Evolutionary conservation across 768 basidiomycete species (phyloP).

Genomic region (Tricholoma hemisulphureum): DNA sequence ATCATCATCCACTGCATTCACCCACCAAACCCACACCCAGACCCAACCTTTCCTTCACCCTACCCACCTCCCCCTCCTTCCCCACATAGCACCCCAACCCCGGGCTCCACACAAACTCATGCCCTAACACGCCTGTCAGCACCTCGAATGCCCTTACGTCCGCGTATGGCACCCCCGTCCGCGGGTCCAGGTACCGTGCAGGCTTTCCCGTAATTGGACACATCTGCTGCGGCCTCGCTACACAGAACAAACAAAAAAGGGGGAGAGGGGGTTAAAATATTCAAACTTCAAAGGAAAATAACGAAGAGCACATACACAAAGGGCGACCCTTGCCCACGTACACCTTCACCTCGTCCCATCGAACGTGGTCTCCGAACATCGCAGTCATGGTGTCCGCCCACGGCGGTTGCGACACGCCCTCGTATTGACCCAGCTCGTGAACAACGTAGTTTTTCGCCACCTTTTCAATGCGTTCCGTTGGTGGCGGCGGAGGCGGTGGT

Average conservation of each 20-base stretch:
- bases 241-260: constrained; percentile 2
- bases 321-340: constrained; percentile 65
- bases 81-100: constrained; percentile 43
- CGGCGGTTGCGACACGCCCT: constrained; percentile 46
- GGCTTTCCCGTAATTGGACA: constrained; percentile 80
- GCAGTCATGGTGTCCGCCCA: constrained; percentile 78
- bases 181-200: constrained; percentile 80
- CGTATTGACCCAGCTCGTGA: constrained; percentile 55
- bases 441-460: constrained; percentile 70
- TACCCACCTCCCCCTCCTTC: constrained; percentile 24
- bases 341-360: constrained; percentile 73
- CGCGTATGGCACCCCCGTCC: constrained; percentile 77
- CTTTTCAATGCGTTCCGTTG: constrained; percentile 44
- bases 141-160: constrained; percentile 61
- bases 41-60: too few relatives aligned
- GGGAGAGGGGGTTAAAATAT: too few relatives aligned
- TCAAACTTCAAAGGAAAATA: neutral
- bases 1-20: too few relatives aligned
- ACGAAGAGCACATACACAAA: constrained; percentile 43
- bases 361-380: constrained; percentile 81
- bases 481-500: constrained; percentile 9
- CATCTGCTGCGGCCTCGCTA: constrained; percentile 62
- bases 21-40: too few relatives aligned
- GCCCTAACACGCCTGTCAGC: constrained; percentile 58
- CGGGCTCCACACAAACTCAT: constrained; percentile 70